A percentile compares a stretch with the other conserved stretches of the same genome.
phyloP scores from a whole-genome alignment of 179 eudicot genomes.

The Silene coronaria region DNA sequence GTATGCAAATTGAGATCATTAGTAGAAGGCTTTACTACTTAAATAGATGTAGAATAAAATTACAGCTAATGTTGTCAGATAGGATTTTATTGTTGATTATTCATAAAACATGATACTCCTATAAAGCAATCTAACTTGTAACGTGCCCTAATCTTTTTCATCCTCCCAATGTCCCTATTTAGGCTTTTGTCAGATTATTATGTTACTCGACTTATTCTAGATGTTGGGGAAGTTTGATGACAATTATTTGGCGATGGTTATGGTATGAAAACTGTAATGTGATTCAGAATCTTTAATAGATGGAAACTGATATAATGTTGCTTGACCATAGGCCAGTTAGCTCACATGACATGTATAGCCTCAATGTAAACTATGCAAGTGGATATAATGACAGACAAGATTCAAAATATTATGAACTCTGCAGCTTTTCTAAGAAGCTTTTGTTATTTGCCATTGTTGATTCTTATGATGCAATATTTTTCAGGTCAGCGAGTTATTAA shows the following conservation, averaged over 20 bases:
- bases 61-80: not conserved
- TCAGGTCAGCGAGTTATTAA: constrained; percentile 59
- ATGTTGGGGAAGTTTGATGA: not conserved
- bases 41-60: not conserved
- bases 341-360: constrained; percentile 1
- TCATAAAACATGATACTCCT: not conserved
- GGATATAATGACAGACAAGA: not conserved
- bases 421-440: not conserved
- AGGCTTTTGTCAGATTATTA: not conserved
- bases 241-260: not conserved
- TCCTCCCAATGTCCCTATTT: not conserved
- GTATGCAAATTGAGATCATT: not conserved
- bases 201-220: not conserved
- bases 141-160: not conserved
- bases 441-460: not conserved
- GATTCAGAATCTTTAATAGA: not conserved
- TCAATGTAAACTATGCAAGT: not conserved
- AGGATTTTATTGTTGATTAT: not conserved
- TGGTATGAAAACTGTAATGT: not conserved
- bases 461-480: not conserved
- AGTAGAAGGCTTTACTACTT: not conserved
- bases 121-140: not conserved
- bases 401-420: not conserved
- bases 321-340: not conserved
- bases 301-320: not conserved